Base-by-base conservation (phyloP, 352 stramenopile genomes). In the Globisporangium lucens region DNA sequence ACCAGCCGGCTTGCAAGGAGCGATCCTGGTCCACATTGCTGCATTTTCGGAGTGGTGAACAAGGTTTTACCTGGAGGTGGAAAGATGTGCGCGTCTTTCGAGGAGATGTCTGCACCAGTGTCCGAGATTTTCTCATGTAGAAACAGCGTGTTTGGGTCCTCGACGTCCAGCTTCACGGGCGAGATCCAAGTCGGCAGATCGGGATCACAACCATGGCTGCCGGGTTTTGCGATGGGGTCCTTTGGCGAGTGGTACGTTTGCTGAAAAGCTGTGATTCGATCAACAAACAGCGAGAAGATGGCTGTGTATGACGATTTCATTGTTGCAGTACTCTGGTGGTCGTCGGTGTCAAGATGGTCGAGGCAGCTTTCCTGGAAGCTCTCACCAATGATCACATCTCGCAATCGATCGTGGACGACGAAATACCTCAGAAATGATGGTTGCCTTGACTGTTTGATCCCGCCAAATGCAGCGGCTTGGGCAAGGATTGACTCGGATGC, bases 31-130 rank as follows among this genome's bases (percentile, higher is more conserved):
- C 20, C 35, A 29, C 17, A 17, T 27, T 38, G 46, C 4, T 38
- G 46, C 1, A 10, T 6, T 15, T 43, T 15, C 7, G 61, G n/a
- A 17, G 17, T 24, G 3, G 22, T 53, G 56, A 65, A 53, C 9
- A 69, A 41, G 2, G 65, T 56, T 20, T 63, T 59, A 17, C 67
- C 62, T 29, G 24, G 46, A 17, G 52, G 35, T 29, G 79, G 81
- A 53, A 89, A 89, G 22, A 89, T 78, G 15, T 82, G 72, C 1
- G 77, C 55, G 15, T 82, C 72, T 38, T 76, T 71, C 5, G 58
- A 73, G 8, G 80, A 87, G 38, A 89, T 75, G 38, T 89, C 78
- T 0, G 53, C 74, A 9, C 74, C 74, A 52, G 65, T 41, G 22
- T 83, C 71, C 20, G 58, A 35, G 7, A 35, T 35, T 56, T 74